Evolutionary conservation across 306 rosid species (phyloP).

Genomic region (Acacia crassicarpa): DNA sequence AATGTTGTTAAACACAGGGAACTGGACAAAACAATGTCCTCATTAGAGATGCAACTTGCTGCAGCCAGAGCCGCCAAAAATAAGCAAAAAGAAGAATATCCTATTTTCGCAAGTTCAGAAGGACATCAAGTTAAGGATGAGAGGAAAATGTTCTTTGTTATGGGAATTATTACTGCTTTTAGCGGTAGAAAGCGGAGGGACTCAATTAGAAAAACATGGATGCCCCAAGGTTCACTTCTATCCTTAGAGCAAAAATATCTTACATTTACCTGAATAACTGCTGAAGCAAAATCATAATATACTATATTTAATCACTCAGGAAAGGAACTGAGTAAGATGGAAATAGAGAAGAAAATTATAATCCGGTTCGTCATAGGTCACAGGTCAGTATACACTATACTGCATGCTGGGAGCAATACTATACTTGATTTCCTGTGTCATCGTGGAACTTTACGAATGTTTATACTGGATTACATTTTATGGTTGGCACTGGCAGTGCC

Average conservation of each 20-base stretch:
- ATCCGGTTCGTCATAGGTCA: constrained; percentile 1
- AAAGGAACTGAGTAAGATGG: background rate
- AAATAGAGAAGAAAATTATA: background rate
- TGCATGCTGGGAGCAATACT: background rate
- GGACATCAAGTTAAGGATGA: background rate
- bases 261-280: background rate
- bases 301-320: background rate
- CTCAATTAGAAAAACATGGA: constrained; percentile 11
- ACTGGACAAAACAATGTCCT: constrained; percentile 14
- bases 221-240: constrained; percentile 18
- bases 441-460: background rate
- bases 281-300: background rate
- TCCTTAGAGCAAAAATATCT: background rate
- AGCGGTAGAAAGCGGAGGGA: constrained; percentile 10
- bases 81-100: background rate
- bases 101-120: background rate
- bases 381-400: background rate
- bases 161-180: constrained; percentile 7
- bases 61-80: constrained; percentile 7
- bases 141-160: background rate
- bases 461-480: background rate
- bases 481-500: constrained; percentile 5
- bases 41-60: constrained; percentile 6
- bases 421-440: background rate
- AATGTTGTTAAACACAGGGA: background rate